Evolutionary conservation across 2,329 filamentous ascomycete species (phyloP).

Genomic region (Aspergillus viridinutans): DNA sequence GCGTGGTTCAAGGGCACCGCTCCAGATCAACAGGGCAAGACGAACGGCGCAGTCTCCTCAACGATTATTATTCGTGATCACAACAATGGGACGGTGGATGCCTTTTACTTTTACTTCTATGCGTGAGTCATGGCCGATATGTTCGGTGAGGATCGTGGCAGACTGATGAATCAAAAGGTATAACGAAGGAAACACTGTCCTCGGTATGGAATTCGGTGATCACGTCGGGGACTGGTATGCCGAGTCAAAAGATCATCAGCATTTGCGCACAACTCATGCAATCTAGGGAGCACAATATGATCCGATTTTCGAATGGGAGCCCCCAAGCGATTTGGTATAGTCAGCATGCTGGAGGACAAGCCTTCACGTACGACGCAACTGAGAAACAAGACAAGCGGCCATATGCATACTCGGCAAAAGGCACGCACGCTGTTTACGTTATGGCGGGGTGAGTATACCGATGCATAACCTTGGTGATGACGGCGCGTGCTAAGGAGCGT

Average conservation of each 20-base stretch:
- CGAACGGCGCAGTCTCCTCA: constrained; percentile 46
- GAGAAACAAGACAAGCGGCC: constrained; percentile 54
- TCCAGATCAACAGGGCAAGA: constrained; percentile 51
- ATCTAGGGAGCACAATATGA: constrained; percentile 60
- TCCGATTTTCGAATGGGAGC: constrained; percentile 56
- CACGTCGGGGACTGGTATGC: constrained; percentile 61
- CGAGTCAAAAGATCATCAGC: not conserved
- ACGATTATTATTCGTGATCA: constrained; percentile 58
- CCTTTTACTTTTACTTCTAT: constrained; percentile 62
- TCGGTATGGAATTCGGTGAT: constrained; percentile 50
- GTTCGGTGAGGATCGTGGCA: not conserved
- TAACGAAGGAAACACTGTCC: constrained; percentile 51
- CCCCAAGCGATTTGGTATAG: constrained; percentile 59
- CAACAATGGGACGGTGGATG: constrained; percentile 50
- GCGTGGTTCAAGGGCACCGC: constrained; percentile 50
- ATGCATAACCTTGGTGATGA: not conserved
- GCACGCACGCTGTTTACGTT: constrained; percentile 63
- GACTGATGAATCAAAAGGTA: constrained; percentile 30
- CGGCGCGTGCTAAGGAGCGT: not conserved
- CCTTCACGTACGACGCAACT: constrained; percentile 55
- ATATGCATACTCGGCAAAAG: constrained; percentile 56
- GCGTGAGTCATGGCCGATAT: constrained; percentile 33
- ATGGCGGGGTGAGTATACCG: constrained; percentile 40
- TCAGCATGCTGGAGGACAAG: constrained; percentile 60
- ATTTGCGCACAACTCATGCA: not conserved